Base-by-base conservation (phyloP, 1,284 basidiomycete species). In the Inonotus hispidus region DNA sequence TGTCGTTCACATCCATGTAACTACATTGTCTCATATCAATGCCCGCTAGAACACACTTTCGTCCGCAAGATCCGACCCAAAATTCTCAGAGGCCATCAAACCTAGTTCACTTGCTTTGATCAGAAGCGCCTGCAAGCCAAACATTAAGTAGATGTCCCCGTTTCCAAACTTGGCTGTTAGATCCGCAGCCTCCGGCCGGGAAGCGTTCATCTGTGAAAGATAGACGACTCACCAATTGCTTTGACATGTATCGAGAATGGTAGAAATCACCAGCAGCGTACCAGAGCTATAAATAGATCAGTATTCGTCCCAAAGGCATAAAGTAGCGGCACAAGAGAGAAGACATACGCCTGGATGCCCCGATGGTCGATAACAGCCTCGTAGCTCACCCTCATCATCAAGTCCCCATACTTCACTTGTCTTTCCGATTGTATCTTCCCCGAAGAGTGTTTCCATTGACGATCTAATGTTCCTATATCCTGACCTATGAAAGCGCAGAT, bases 221-320 rank as follows among this genome's bases (percentile, higher is more conserved):
- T 25, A 27, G 23, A 10, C 14, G n/a, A 61, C 63, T 21, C 35
- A 65, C 64, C n/a, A 65, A 46, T 21, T 63, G 64, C 37, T 63
- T 63, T 1, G 61, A 62, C 57, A 63, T 60, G 41, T 60, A 65
- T 6, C 64, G 58, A 8, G 64, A 63, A 35, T 63, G 54, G 23
- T 37, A 60, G 57, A 65, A 65, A 37, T 60, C 61, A 14, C 64
- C 64, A 16, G 55, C 61, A 4, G 61, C 64, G 43, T 60, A 65
- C 61, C 61, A 65, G 43, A 65, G 61, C 61, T 60, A 23, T 19
- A 32, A 29, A 46, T 38, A 4, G 0, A n/a, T 27, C 46, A 3
- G 37, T 39, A 11, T 7, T 49, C 39, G 39, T 29, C 21, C 14
- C 32, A 27, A 21, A 14, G 32, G 29, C 1, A 52, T 32, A n/a